Evolutionary conservation across 371 early-diverging fungal genomes (phyloP).

Genomic region (Saksenaea oblongispora): DNA sequence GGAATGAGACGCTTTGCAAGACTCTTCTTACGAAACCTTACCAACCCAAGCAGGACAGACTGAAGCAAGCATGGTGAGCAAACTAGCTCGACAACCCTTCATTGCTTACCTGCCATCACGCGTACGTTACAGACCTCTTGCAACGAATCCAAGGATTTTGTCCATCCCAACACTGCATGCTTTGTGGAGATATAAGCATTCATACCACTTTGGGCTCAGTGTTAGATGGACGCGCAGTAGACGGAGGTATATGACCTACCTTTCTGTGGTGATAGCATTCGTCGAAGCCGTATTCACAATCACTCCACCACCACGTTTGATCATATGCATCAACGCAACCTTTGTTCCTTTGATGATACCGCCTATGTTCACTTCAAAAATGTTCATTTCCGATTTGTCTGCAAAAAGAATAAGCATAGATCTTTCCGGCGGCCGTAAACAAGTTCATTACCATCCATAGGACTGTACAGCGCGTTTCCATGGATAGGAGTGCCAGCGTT

Average conservation of each 20-base stretch:
- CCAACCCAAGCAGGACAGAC: conserved; percentile 27
- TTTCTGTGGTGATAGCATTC: conserved; percentile 21
- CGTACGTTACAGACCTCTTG: conserved; percentile 37
- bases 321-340: conserved; percentile 40
- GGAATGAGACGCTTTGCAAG: background rate
- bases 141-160: conserved; percentile 16
- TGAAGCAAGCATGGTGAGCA: background rate
- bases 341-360: conserved; percentile 63
- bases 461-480: conserved; percentile 25
- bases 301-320: conserved; percentile 43
- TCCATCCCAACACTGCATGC: conserved; percentile 29
- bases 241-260: too few relatives aligned
- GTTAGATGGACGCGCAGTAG: too few relatives aligned
- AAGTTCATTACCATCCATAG: conserved; percentile 27
- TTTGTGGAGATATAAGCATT: conserved; percentile 23
- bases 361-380: conserved; percentile 66
- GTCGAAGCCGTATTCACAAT: conserved; percentile 49
- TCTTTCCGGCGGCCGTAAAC: background rate
- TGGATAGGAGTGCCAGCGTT: conserved; percentile 34
- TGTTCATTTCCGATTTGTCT: conserved; percentile 35
- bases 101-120: conserved; percentile 32
- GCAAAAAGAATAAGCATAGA: background rate
- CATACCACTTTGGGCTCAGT: too few relatives aligned
- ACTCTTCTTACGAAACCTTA: background rate
- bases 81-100: too few relatives aligned